These are phyloP conservation scores for Lentinula lateritia DNA, from an alignment of 768 basidiomycete genomes.

Conservation along the genomic window DNA sequence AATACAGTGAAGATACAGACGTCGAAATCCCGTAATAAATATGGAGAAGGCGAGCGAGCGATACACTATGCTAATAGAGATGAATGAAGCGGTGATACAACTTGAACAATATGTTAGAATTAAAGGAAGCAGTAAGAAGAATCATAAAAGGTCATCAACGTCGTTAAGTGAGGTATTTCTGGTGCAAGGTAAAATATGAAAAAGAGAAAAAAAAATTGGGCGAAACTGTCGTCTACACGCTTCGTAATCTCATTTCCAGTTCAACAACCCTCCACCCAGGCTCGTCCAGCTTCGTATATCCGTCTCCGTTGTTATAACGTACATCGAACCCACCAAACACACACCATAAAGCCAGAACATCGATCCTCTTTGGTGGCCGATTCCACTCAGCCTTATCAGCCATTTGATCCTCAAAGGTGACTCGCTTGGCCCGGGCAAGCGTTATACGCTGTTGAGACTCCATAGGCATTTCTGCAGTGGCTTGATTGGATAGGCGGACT, in stretches of 20 bases:
- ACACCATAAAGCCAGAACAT: background rate
- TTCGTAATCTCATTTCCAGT: background rate
- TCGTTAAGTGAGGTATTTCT: background rate
- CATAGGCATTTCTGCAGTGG: background rate
- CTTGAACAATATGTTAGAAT: too few species aligned
- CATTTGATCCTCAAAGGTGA: background rate
- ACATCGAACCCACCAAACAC: background rate
- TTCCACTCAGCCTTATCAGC: background rate
- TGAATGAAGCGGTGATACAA: too few species aligned
- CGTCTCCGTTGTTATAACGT: background rate
- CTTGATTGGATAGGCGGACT: background rate
- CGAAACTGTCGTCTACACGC: background rate
- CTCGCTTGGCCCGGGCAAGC: background rate
- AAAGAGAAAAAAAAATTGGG: background rate
- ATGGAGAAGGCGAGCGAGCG: too few species aligned
- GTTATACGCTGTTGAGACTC: background rate
- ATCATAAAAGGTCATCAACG: background rate
- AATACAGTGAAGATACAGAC: too few species aligned
- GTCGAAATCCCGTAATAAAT: too few species aligned
- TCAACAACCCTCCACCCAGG: slow-evolving; percentile 2
- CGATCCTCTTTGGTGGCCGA: background rate
- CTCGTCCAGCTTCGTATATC: background rate
- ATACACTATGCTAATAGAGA: too few species aligned
- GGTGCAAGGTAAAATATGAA: background rate
- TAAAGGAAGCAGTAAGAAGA: background rate